phyloP scores from a whole-genome alignment of 768 basidiomycete genomes.

The Rhizopogon sp. region DNA sequence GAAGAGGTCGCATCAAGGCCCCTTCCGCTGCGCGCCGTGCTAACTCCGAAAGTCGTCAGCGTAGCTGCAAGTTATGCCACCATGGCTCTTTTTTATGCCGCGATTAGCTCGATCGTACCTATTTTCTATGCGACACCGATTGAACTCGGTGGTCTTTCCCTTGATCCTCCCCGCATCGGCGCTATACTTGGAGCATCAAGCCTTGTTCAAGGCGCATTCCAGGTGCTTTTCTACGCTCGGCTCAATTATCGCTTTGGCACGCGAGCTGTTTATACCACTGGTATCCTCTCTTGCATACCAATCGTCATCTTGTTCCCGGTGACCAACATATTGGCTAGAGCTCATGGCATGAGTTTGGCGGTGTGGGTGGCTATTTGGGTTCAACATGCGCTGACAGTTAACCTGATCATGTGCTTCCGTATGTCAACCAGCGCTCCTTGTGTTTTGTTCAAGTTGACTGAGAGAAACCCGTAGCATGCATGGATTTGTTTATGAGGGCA shows the following conservation, averaged over 20 bases:
- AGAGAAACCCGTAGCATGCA: neutral
- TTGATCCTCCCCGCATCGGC: conserved; percentile 27
- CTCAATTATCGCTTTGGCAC: conserved; percentile 55
- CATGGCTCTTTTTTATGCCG: conserved; percentile 60
- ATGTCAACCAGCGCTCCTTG: neutral
- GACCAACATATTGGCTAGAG: conserved; percentile 30
- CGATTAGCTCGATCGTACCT: conserved; percentile 42
- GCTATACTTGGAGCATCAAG: conserved; percentile 20
- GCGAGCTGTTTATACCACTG: conserved; percentile 47
- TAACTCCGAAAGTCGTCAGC: conserved; percentile 51
- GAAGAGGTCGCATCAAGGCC: conserved; percentile 13
- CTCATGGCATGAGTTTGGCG: neutral
- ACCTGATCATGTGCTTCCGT: neutral
- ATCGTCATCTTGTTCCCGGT: conserved; percentile 36
- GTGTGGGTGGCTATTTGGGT: conserved; percentile 49
- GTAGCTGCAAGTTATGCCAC: conserved; percentile 58
- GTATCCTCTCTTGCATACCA: conserved; percentile 45
- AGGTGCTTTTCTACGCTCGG: conserved; percentile 56
- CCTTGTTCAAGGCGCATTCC: conserved; percentile 36
- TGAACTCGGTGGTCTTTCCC: conserved; percentile 22
- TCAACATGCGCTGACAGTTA: conserved; percentile 42
- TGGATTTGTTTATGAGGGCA: neutral
- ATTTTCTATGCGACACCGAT: conserved; percentile 28
- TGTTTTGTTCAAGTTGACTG: neutral
- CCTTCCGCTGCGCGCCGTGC: conserved; percentile 42